Conservation (phyloP, 2,329 filamentous ascomycete species). For the Clonostachys solani region DNA sequence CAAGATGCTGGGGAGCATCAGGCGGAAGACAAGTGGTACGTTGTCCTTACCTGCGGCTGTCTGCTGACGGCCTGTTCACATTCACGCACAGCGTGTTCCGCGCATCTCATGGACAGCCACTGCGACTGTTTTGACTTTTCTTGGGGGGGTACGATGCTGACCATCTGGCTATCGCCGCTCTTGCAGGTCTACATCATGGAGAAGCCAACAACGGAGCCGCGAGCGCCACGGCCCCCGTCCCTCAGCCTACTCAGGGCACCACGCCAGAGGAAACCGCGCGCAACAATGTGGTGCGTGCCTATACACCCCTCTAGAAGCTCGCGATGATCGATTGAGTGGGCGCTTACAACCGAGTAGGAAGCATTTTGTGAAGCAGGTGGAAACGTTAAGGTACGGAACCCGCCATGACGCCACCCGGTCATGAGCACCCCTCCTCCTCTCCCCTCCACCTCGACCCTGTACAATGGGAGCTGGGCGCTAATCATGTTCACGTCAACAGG, state of each 20-base stretch:
- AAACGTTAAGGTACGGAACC: conserved; percentile 44
- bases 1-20: conserved; percentile 53
- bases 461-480: background rate
- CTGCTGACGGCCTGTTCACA: background rate
- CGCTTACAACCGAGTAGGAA: conserved; percentile 43
- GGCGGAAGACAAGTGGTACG: conserved; percentile 34
- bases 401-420: background rate
- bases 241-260: background rate
- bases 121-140: background rate
- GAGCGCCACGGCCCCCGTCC: background rate
- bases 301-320: conserved; percentile 1
- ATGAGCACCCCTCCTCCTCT: background rate
- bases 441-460: background rate
- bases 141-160: background rate
- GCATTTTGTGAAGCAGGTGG: conserved; percentile 76
- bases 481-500: conserved; percentile 35
- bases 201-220: background rate
- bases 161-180: no score
- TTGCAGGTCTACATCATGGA: background rate
- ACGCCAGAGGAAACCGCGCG: conserved; percentile 64
- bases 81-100: conserved; percentile 1
- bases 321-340: background rate
- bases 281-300: conserved; percentile 57
- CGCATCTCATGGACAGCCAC: background rate
- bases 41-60: conserved; percentile 1